These are phyloP conservation scores for Thielaviopsis populi DNA, from an alignment of 2,329 filamentous ascomycete species.

Conservation along the genomic window DNA sequence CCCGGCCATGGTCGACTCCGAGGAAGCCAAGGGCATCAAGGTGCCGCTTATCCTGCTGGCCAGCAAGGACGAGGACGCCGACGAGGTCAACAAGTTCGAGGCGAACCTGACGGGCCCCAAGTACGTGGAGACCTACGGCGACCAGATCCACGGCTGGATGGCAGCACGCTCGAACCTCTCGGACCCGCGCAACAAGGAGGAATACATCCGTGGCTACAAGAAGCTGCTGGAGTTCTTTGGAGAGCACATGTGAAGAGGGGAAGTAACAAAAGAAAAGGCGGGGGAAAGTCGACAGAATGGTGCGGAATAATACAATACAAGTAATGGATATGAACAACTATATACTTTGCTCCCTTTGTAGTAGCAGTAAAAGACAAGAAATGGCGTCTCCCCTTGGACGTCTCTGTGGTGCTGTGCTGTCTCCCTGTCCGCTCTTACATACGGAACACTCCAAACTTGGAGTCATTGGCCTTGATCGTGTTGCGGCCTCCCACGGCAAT, in stretches of 20 bases:
- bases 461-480: conserved; percentile 44
- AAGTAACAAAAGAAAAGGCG: neutral
- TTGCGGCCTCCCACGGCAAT: conserved; percentile 56
- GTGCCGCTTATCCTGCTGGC: conserved; percentile 49
- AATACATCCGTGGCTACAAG: conserved; percentile 48
- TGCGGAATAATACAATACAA: neutral
- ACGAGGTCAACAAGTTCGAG: conserved; percentile 42
- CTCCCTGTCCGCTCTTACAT: conserved; percentile 37
- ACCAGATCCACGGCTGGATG: conserved; percentile 64
- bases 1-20: conserved; percentile 48
- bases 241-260: conserved; percentile 30
- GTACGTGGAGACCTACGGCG: conserved; percentile 49
- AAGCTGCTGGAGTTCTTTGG: conserved; percentile 42
- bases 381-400: too few species aligned
- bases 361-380: neutral
- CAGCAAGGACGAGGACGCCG: conserved; percentile 46
- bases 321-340: too few species aligned
- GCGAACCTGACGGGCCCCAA: conserved; percentile 38
- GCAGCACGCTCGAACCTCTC: conserved; percentile 46
- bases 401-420: too few species aligned
- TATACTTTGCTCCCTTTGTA: too few species aligned
- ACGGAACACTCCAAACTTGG: conserved; percentile 66
- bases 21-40: conserved; percentile 44
- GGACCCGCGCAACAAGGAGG: conserved; percentile 41
- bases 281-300: neutral